These are phyloP conservation scores for Pseudonectria foliicola DNA, from an alignment of 2,329 filamentous ascomycete species.

Conservation along the genomic window DNA sequence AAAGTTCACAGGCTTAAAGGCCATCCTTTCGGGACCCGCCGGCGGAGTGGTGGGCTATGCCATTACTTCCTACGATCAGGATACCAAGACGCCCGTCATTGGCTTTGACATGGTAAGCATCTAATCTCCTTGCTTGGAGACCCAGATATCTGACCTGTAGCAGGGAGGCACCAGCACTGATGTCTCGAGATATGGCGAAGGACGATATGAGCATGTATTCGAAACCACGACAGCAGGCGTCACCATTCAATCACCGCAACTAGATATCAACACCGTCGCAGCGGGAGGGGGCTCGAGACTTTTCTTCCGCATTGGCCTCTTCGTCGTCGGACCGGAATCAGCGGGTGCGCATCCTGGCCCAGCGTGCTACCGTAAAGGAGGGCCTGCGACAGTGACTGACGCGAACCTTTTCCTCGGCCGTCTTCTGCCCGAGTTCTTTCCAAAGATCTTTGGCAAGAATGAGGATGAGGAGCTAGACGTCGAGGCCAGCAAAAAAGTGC, in stretches of 20 bases:
- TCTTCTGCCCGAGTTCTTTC: constrained; percentile 84
- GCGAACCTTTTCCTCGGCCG: constrained; percentile 82
- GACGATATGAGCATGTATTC: constrained; percentile 86
- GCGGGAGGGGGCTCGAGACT: constrained; percentile 80
- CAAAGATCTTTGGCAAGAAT: constrained; percentile 87
- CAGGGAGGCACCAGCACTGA: constrained; percentile 81
- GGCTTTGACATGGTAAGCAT: constrained; percentile 74
- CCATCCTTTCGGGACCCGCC: constrained; percentile 85
- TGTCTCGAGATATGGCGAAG: constrained; percentile 78
- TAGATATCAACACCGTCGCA: constrained; percentile 93
- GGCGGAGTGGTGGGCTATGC: constrained; percentile 91
- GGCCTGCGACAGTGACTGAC: constrained; percentile 87
- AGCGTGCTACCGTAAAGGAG: constrained; percentile 84
- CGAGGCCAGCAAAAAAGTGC: constrained; percentile 65
- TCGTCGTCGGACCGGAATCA: constrained; percentile 84
- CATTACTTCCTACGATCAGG: constrained; percentile 78
- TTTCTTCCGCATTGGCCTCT: constrained; percentile 84
- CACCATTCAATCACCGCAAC: constrained; percentile 83
- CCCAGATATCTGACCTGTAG: constrained; percentile 6
- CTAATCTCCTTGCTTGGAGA: neutral
- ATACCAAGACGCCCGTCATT: constrained; percentile 78
- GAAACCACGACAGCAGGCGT: constrained; percentile 93
- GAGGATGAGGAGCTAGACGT: constrained; percentile 76
- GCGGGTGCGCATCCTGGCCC: constrained; percentile 85
- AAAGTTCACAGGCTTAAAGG: constrained; percentile 75